These are phyloP conservation scores for Trypanosomatidae sp. DNA, from an alignment of 208 protist genomes.

Conservation along the genomic window DNA sequence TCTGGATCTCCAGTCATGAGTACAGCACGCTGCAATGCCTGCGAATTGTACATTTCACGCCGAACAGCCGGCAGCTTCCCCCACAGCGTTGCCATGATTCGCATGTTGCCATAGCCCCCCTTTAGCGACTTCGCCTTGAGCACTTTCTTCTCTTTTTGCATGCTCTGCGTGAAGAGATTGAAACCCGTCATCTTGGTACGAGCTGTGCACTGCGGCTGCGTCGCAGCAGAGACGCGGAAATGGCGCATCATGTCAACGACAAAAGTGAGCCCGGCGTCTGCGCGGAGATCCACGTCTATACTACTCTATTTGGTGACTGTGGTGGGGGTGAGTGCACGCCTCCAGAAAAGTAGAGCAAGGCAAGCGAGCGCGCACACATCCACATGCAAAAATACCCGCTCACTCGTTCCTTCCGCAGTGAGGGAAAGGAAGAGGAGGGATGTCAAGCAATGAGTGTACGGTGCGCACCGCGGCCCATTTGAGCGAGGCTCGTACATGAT, in stretches of 20 bases:
- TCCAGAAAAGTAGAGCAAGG: not conserved
- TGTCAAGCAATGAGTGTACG: not conserved
- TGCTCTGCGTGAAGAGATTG: constrained; percentile 47
- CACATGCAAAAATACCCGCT: constrained; percentile 1
- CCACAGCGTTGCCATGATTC: constrained; percentile 48
- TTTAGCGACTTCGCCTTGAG: constrained; percentile 34
- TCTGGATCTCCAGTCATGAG: constrained; percentile 25
- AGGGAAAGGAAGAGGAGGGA: not conserved
- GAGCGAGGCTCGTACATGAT: not conserved
- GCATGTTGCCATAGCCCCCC: constrained; percentile 42
- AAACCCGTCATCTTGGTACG: constrained; percentile 64
- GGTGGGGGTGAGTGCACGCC: not conserved
- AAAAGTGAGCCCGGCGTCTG: not conserved
- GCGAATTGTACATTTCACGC: constrained; percentile 43
- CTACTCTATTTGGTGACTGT: constrained; percentile 3
- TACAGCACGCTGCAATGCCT: constrained; percentile 31
- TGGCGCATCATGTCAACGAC: constrained; percentile 23
- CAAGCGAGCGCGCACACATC: not conserved
- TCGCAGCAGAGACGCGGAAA: constrained; percentile 6
- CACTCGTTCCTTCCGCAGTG: not conserved
- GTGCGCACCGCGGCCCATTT: not conserved
- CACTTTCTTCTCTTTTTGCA: constrained; percentile 34
- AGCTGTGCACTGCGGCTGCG: constrained; percentile 2
- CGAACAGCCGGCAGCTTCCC: constrained; percentile 17
- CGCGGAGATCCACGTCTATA: not conserved